Percentiles rank a stretch among this genome's conserved stretches.
phyloP scores from a whole-genome alignment of 2,329 filamentous ascomycete species.

The Epichloe sibirici region DNA sequence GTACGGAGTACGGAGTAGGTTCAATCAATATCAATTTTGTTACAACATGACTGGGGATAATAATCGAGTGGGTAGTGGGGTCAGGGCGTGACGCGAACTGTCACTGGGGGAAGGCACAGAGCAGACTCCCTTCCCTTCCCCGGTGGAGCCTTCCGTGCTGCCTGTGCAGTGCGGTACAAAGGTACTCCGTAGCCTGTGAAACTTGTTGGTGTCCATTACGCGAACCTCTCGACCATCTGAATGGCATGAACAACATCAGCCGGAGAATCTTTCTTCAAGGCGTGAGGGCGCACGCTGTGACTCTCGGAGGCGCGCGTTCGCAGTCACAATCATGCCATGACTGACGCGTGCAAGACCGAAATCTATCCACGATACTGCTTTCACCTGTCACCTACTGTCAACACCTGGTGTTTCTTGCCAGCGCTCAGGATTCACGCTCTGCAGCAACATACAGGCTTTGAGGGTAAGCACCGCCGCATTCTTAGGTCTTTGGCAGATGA shows the following conservation, averaged over 20 bases:
- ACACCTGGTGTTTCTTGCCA: constrained; percentile 45
- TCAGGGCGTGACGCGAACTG: no score
- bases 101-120: no score
- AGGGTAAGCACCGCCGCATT: constrained; percentile 29
- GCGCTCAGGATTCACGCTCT: constrained; percentile 38
- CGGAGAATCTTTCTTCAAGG: not conserved
- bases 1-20: no score
- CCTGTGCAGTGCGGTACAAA: no score
- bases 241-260: not conserved
- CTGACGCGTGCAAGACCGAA: constrained; percentile 19
- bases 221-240: not conserved
- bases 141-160: no score
- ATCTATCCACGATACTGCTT: constrained; percentile 54
- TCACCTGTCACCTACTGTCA: constrained; percentile 47
- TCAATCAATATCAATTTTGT: no score
- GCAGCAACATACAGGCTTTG: constrained; percentile 34
- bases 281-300: not conserved
- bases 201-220: not conserved
- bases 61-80: no score
- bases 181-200: not conserved
- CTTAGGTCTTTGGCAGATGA: not conserved
- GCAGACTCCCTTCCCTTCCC: no score
- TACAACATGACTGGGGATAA: no score
- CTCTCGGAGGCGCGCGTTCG: not conserved
- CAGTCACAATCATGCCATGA: constrained; percentile 37